phyloP scores from a whole-genome alignment of 495 filamentous ascomycete species.

The Astrothelium macrocarpum region DNA sequence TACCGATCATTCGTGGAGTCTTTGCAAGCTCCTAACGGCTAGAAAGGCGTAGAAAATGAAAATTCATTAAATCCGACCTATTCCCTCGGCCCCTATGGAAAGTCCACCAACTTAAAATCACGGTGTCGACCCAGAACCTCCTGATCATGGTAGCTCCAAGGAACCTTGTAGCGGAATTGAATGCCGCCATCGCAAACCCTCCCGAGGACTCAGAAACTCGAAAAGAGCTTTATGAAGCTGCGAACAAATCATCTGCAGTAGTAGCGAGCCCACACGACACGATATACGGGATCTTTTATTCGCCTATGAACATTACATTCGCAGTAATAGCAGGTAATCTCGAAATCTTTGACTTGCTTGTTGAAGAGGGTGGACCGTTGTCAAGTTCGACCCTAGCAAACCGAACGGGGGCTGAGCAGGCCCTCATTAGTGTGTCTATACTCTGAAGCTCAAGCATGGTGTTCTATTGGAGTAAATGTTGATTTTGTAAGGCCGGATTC shows the following conservation, averaged over 20 bases:
- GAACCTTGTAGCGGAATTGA: background rate
- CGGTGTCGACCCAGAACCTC: too few species aligned
- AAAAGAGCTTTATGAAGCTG: background rate
- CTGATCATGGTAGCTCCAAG: background rate
- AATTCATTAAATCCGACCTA: too few species aligned
- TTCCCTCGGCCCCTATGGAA: too few species aligned
- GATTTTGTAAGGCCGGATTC: background rate
- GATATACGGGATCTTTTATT: background rate
- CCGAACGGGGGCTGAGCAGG: background rate
- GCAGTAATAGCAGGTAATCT: background rate
- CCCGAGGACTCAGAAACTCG: background rate
- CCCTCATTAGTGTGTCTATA: background rate
- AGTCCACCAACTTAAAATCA: too few species aligned
- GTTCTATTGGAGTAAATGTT: background rate
- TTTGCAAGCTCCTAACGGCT: too few species aligned
- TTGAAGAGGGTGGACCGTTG: background rate
- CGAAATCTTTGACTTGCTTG: background rate
- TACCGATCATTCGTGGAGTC: too few species aligned
- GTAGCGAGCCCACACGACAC: background rate
- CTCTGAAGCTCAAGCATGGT: background rate
- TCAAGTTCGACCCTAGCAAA: background rate
- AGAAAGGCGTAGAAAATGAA: too few species aligned
- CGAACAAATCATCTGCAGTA: background rate
- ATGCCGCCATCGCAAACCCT: background rate
- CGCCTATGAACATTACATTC: background rate